Evolutionary conservation across 345 rosid species (phyloP).

Genomic region (Sonneratia caseolaris): DNA sequence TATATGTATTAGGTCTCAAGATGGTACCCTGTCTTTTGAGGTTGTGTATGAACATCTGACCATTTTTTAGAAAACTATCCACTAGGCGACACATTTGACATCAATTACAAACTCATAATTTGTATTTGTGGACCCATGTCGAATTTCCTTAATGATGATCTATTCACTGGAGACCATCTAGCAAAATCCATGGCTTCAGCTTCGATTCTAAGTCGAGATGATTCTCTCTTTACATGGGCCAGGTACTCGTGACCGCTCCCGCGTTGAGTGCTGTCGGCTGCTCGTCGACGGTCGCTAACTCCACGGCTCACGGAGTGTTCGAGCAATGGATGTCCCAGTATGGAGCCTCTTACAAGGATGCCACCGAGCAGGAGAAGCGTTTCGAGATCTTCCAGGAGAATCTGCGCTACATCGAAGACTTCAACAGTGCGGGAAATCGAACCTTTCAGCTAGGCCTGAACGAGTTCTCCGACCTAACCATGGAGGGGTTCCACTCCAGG

Average conservation of each 20-base stretch:
- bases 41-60: no score
- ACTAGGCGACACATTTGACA: no score
- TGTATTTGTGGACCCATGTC: no score
- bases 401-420: conserved; percentile 1
- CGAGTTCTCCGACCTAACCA: conserved; percentile 28
- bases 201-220: not conserved
- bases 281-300: not conserved
- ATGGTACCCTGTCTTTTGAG: no score
- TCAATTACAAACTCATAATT: no score
- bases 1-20: no score
- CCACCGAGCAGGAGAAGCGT: not conserved
- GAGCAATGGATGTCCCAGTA: conserved; percentile 3
- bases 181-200: not conserved
- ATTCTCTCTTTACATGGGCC: not conserved
- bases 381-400: not conserved
- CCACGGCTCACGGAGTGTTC: not conserved
- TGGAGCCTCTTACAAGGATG: not conserved
- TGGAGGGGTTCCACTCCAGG: conserved; percentile 16
- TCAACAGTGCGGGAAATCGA: conserved; percentile 11
- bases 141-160: no score
- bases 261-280: not conserved
- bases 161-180: no score
- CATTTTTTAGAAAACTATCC: no score
- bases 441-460: conserved; percentile 25
- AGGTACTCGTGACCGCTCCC: not conserved